Evolutionary conservation across 768 basidiomycete genomes (phyloP), one percentile per base, ranked within the genome.

Genomic region (Rhizopogon vinicolor): DNA sequence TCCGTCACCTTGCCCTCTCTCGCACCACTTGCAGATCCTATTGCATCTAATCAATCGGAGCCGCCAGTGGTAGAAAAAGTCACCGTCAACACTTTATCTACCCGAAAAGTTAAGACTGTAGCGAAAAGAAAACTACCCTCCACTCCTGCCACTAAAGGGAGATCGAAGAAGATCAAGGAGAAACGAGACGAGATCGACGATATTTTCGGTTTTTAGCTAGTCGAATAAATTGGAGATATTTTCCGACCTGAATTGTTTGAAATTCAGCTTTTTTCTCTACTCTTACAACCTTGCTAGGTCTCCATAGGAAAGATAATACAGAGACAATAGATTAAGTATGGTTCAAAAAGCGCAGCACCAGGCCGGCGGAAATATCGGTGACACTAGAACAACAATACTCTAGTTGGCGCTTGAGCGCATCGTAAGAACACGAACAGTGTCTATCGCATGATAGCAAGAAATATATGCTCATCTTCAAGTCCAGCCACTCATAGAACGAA

Each of bases 181-280:
- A 68, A 65, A 42, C 71, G 61, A 52, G 78, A 88, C 59, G 86
- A 86, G 62, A 88, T 88, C 39, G 86, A 88, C 59, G 79, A 78
- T n/a, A 87, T 88, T 19, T 87, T 87, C 64, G 81, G 78, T 0
- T 74, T 72, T 49, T 73, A 56, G 51, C 25, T 7, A 18, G 13
- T 29, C 18, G 19, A n/a, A 8, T 9, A 25, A 37, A 12, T 37
- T 37, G 12, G 12, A 13, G 35, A 22, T 57, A n/a, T 37, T 13
- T 2, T 22, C 8, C 35, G 52, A 22, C 33, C 29, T 37, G 35
- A 12, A 13, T 18, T 14, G 31, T 10, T 19, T 40, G 8, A 10
- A 37, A 22, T 53, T 14, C 12, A 40, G 40, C 39, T 35, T 35
- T 35, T 35, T 5, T 41, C 56, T 14, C 29, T 40, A 42, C 3